Evolutionary conservation across 352 stramenopile species (phyloP).

Genomic region (Phytophthora quininea): DNA sequence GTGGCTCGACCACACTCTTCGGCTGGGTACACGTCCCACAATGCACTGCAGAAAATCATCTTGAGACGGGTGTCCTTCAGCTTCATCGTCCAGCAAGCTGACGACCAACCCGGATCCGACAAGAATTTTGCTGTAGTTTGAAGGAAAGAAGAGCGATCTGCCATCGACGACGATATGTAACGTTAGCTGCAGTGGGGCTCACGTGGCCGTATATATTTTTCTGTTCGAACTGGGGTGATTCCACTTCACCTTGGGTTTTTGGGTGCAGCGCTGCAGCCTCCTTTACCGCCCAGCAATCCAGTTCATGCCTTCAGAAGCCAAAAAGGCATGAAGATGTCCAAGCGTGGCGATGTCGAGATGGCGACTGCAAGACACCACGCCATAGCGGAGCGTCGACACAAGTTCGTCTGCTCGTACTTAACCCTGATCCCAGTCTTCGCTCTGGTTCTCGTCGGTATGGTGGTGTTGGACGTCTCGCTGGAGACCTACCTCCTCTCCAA

Average conservation of each 20-base stretch:
- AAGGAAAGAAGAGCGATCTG: too few species aligned
- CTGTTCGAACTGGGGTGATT: neutral
- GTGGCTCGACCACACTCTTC: too few species aligned
- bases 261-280: neutral
- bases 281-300: neutral
- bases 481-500: slow-evolving; percentile 14
- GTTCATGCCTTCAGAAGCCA: neutral
- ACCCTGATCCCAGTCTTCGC: slow-evolving; percentile 1
- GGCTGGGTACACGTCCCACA: too few species aligned
- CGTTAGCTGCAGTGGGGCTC: too few species aligned
- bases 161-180: too few species aligned
- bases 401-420: slow-evolving; percentile 2
- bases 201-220: too few species aligned
- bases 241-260: neutral
- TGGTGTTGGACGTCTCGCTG: slow-evolving; percentile 13
- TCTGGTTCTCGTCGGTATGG: slow-evolving; percentile 5
- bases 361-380: neutral
- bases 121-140: too few species aligned
- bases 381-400: neutral
- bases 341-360: neutral
- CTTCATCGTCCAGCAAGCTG: too few species aligned
- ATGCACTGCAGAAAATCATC: too few species aligned
- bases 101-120: too few species aligned
- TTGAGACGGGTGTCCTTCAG: too few species aligned
- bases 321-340: neutral